Evolutionary conservation across 768 basidiomycete genomes (phyloP), one percentile per base, ranked within the genome.

Genomic region (Boletus subparvulus): DNA sequence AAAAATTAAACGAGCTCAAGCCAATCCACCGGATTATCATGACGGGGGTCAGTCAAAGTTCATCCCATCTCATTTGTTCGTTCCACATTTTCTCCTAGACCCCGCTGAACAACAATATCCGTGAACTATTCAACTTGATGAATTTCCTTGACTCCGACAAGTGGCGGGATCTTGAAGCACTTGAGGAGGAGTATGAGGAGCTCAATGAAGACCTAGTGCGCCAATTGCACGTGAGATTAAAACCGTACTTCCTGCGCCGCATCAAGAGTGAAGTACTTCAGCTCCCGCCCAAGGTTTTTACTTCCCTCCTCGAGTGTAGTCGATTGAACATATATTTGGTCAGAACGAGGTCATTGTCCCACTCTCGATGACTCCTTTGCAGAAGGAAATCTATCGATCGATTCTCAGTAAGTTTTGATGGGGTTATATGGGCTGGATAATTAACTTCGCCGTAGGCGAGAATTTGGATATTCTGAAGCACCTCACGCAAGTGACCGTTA

Each of bases 111-210:
- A 98, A 98, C 77, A 98, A 98, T 67, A 88, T 99, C 24, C 82
- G 92, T 46, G 97, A 99, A 73, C 74, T 99, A 26, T 96, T 98
- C 78, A 98, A 95, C 70, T 79, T 99, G 42, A 94, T 99, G 86
- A 92, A 94, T 69, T 98, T 98, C 76, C 81, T 98, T 17, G 92
- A 94, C 68, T 84, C 89, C 6, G 61, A 73, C 13, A 77, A 88
- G 59, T 92, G 92, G 92, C 69, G 73, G 6, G 84, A 98, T 67
- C 75, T 98, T 21, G 84, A 87, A 64, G 78, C 70, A 7, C 77
- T 98, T 12, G 86, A 88, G 56, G 83, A 81, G 62, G 80, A 91
- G 56, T 87, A 93, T 61, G 85, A 84, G 59, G 85, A 84, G 13
- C 81, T 98, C 24, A 86, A 81, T 6, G 90, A 94, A 65, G 89